Conservation (phyloP, 1,284 basidiomycete genomes). For the Leccinum insigne region DNA sequence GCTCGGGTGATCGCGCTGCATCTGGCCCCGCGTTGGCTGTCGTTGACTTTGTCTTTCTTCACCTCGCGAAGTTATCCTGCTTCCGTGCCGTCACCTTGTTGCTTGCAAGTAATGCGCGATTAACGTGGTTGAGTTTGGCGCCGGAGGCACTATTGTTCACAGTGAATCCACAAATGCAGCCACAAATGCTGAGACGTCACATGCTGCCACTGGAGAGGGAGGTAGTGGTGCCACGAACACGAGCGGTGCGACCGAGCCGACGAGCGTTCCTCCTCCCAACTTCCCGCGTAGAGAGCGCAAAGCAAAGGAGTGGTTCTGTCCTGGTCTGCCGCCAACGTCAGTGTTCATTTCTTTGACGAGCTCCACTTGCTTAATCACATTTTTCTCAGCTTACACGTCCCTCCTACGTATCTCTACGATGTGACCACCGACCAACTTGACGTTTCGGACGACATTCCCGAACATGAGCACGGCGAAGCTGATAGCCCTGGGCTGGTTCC, state of each 20-base stretch:
- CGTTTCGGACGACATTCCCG: slow-evolving; percentile 33
- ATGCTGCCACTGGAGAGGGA: slow-evolving; percentile 17
- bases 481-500: not conserved
- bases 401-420: slow-evolving; percentile 80
- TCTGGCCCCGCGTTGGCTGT: slow-evolving; percentile 76
- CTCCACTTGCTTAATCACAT: not conserved
- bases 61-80: slow-evolving; percentile 84
- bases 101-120: slow-evolving; percentile 91
- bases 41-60: slow-evolving; percentile 84
- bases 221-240: slow-evolving; percentile 23
- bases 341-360: slow-evolving; percentile 29
- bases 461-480: slow-evolving; percentile 22
- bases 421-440: slow-evolving; percentile 49
- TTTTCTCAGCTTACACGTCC: slow-evolving; percentile 75
- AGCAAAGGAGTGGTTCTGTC: slow-evolving; percentile 95
- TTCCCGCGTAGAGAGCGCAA: slow-evolving; percentile 74
- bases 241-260: slow-evolving; percentile 21
- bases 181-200: slow-evolving; percentile 1
- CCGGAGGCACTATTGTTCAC: slow-evolving; percentile 50
- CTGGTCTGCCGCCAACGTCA: slow-evolving; percentile 85
- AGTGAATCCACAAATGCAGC: slow-evolving; percentile 42
- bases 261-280: slow-evolving; percentile 33
- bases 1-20: slow-evolving; percentile 46
- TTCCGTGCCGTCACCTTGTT: slow-evolving; percentile 89
- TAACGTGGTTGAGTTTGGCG: slow-evolving; percentile 93